Conservation (phyloP, 2,329 filamentous ascomycete species). For the Colletotrichum phormii region DNA sequence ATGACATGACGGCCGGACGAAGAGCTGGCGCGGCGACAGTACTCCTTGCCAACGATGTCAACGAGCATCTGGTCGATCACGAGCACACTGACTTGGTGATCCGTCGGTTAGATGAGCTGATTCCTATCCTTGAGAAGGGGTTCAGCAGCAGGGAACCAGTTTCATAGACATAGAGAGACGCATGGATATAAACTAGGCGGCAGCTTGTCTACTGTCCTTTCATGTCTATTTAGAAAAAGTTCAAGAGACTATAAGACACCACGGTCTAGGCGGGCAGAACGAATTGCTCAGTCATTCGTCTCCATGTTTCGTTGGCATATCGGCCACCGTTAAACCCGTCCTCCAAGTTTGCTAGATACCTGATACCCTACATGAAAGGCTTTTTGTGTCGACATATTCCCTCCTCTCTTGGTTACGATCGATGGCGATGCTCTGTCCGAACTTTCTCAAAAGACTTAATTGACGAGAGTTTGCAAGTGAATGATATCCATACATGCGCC, state of each 20-base stretch:
- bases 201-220: neutral
- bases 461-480: slow-evolving; percentile 4
- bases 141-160: slow-evolving; percentile 58
- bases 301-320: slow-evolving; percentile 32
- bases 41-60: slow-evolving; percentile 87
- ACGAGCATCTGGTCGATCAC: slow-evolving; percentile 75
- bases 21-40: slow-evolving; percentile 90
- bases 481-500: slow-evolving; percentile 23
- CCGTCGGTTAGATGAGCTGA: slow-evolving; percentile 77
- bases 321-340: slow-evolving; percentile 33
- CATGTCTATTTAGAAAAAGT: neutral
- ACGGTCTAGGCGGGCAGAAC: neutral
- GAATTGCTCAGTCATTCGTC: slow-evolving; percentile 28
- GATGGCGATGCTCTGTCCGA: slow-evolving; percentile 28
- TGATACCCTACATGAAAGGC: slow-evolving; percentile 2
- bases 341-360: slow-evolving; percentile 30
- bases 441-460: slow-evolving; percentile 13
- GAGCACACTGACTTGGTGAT: slow-evolving; percentile 83
- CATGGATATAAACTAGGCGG: no score
- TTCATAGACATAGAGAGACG: neutral
- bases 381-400: slow-evolving; percentile 13
- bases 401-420: neutral
- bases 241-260: neutral
- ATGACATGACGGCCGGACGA: slow-evolving; percentile 91
- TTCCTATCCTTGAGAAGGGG: slow-evolving; percentile 79